Conservation (phyloP, 129 eudicot genomes). For the Flaveria sonorensis region DNA sequence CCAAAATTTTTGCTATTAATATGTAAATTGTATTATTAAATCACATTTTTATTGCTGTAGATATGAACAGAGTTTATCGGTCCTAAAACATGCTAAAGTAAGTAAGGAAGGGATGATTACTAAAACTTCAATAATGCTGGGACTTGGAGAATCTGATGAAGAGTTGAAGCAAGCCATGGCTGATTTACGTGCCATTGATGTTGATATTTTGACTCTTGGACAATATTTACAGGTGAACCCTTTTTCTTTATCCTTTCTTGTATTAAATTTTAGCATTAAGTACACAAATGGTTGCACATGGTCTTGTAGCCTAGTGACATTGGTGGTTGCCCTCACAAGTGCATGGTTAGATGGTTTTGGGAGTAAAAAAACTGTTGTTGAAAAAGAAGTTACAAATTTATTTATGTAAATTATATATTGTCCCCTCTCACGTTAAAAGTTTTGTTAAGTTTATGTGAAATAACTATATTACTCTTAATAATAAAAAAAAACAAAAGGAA, state of each 20-base stretch:
- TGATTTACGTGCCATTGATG: conserved; percentile 85
- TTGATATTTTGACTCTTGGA: conserved; percentile 93
- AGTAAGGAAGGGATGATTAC: conserved; percentile 89
- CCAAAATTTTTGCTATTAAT: neutral
- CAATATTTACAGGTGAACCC: conserved; percentile 83
- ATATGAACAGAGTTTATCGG: conserved; percentile 92
- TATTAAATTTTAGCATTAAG: neutral
- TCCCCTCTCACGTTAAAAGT: too few species aligned
- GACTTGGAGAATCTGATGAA: conserved; percentile 96
- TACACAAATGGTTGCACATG: too few species aligned
- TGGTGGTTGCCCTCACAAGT: too few species aligned
- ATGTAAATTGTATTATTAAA: neutral
- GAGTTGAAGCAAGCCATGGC: conserved; percentile 93
- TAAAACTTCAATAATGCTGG: conserved; percentile 92
- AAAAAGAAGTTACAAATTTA: neutral
- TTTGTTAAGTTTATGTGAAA: too few species aligned
- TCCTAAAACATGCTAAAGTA: conserved; percentile 81
- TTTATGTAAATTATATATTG: too few species aligned
- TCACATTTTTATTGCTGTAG: conserved; percentile 38
- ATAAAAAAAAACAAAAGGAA: too few species aligned
- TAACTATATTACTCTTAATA: neutral
- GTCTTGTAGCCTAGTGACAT: too few species aligned
- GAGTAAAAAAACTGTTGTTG: too few species aligned
- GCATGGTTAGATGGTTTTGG: too few species aligned
- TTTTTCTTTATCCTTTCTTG: neutral